phyloP scores from a whole-genome alignment of 257 asterid species.

The Salvia splendens region DNA sequence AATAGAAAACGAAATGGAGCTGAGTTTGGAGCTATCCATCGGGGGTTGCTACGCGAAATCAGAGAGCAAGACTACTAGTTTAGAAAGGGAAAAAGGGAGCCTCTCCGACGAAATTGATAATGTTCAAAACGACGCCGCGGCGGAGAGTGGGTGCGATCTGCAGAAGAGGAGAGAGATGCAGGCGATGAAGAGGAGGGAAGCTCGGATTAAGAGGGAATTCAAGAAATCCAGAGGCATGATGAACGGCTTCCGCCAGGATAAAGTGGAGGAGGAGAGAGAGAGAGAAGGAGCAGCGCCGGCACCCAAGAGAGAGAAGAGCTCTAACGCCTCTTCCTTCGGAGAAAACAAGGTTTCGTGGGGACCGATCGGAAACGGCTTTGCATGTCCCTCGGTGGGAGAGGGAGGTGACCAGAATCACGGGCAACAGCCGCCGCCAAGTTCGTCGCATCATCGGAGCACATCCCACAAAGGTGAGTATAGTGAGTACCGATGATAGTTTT shows the following conservation, averaged over 20 bases:
- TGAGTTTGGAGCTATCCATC: conserved; percentile 65
- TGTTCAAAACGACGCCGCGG: conserved; percentile 1
- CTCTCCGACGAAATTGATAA: background rate
- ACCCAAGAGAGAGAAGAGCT: conserved; percentile 21
- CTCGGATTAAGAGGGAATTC: conserved; percentile 35
- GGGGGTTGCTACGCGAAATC: conserved; percentile 56
- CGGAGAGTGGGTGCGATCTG: conserved; percentile 34
- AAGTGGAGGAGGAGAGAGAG: conserved; percentile 25
- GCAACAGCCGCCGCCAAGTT: background rate
- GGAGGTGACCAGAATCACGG: background rate
- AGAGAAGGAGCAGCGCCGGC: conserved; percentile 32
- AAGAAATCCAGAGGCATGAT: conserved; percentile 28
- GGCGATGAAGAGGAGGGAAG: conserved; percentile 49
- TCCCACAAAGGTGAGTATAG: conserved; percentile 51
- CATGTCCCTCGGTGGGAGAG: conserved; percentile 7
- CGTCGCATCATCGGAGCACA: conserved; percentile 37
- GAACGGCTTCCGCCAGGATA: conserved; percentile 23
- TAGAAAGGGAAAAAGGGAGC: conserved; percentile 12
- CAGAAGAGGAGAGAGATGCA: conserved; percentile 45
- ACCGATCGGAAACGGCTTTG: background rate
- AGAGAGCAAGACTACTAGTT: background rate
- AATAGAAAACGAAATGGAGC: conserved; percentile 43
- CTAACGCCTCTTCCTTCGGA: background rate
- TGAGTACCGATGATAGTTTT: conserved; percentile 7
- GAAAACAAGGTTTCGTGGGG: conserved; percentile 1